phyloP scores from a whole-genome alignment of 2,329 filamentous ascomycete species.

The Neopestalotiopsis clavispora region DNA sequence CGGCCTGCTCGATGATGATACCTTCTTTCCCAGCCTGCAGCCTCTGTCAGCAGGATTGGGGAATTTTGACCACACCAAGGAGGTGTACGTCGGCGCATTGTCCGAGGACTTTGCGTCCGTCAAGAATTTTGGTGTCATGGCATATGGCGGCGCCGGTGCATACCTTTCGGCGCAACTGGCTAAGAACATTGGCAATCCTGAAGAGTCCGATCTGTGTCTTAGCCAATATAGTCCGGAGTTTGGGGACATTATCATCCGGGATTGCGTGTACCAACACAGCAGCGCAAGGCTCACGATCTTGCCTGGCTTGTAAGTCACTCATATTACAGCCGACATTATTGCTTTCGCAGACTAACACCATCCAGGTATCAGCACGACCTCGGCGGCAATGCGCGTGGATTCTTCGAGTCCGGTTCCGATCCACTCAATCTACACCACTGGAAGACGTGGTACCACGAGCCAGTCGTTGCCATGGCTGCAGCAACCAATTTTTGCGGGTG shows the following conservation, averaged over 20 bases:
- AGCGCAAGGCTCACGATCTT: conserved; percentile 57
- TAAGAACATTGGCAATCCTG: conserved; percentile 48
- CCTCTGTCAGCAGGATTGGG: too few species aligned
- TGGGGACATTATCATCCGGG: conserved; percentile 61
- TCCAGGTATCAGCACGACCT: conserved; percentile 56
- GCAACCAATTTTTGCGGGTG: conserved; percentile 56
- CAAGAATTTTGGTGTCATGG: conserved; percentile 60
- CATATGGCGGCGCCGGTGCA: conserved; percentile 64
- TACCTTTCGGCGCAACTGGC: conserved; percentile 61
- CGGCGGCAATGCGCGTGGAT: conserved; percentile 57
- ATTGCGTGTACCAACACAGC: conserved; percentile 62
- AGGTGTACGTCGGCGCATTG: conserved; percentile 60
- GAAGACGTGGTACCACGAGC: conserved; percentile 54
- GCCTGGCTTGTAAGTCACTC: conserved; percentile 48
- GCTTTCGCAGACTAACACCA: background rate
- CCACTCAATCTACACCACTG: conserved; percentile 66
- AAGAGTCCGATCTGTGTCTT: conserved; percentile 50
- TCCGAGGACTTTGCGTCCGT: conserved; percentile 61
- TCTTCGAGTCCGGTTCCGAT: conserved; percentile 61
- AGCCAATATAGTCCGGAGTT: conserved; percentile 42
- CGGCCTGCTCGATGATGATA: conserved; percentile 66
- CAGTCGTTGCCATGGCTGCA: conserved; percentile 54
- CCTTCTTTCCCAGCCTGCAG: conserved; percentile 63
- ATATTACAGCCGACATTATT: background rate
- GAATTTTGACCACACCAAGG: conserved; percentile 54